Evolutionary conservation across 352 stramenopile genomes (phyloP).

Genomic region (Pythium aquatile): DNA sequence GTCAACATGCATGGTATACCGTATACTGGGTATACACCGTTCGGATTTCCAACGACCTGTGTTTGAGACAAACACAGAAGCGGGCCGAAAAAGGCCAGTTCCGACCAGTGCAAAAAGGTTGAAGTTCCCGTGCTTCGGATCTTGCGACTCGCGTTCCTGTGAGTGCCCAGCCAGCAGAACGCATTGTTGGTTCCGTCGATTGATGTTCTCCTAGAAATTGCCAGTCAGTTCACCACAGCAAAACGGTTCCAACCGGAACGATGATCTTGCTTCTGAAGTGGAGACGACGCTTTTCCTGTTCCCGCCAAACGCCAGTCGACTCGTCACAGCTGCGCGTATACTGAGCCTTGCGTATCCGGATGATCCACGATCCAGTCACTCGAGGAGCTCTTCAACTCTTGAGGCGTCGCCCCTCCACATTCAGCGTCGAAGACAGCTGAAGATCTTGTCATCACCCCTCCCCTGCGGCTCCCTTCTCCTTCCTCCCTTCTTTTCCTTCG

Average conservation of each 20-base stretch:
- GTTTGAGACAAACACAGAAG: constrained; percentile 10
- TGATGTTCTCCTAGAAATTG: too few species aligned
- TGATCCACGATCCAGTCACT: constrained; percentile 24
- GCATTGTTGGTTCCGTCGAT: too few species aligned
- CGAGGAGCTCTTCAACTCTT: constrained; percentile 18
- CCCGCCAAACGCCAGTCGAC: background rate
- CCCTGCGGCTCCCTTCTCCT: constrained; percentile 2
- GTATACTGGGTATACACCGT: constrained; percentile 14
- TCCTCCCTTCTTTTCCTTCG: background rate
- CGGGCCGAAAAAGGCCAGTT: constrained; percentile 16
- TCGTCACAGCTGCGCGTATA: constrained; percentile 12
- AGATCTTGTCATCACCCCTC: constrained; percentile 19
- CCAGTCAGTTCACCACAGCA: background rate
- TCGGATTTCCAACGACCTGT: constrained; percentile 10
- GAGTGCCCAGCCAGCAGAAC: background rate
- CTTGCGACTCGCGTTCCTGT: background rate
- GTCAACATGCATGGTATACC: background rate
- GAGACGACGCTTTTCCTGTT: background rate
- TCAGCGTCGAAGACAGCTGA: too few species aligned
- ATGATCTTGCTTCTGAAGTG: background rate
- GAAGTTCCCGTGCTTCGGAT: background rate
- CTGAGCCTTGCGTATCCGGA: constrained; percentile 17
- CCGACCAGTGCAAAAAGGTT: constrained; percentile 9
- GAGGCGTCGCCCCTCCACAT: constrained; percentile 11
- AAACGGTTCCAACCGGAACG: constrained; percentile 1